Percentiles rank a stretch among this genome's conserved stretches.
Evolutionary conservation across 2,329 filamentous ascomycete genomes (phyloP).

Genomic region (Penicillium occitanis): DNA sequence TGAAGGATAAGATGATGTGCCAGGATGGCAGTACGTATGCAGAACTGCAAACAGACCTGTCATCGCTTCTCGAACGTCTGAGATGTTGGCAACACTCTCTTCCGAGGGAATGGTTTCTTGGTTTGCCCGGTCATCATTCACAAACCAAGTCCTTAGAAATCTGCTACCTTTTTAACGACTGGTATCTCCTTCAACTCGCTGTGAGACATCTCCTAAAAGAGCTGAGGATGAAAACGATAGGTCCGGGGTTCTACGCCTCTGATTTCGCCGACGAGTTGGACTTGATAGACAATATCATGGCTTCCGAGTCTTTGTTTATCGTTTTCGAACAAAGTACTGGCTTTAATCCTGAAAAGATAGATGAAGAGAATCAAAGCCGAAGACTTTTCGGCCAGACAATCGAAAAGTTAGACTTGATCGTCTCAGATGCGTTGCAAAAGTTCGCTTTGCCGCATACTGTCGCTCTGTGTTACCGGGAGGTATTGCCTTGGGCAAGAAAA

Average conservation of each 20-base stretch:
- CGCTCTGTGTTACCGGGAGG: not conserved
- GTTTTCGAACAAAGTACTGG: not conserved
- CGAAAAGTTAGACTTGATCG: constrained; percentile 4
- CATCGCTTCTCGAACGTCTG: constrained; percentile 3
- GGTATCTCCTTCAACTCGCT: constrained; percentile 4
- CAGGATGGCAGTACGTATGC: not conserved
- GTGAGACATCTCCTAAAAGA: constrained; percentile 13
- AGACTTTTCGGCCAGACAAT: constrained; percentile 6
- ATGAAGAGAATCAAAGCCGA: not conserved
- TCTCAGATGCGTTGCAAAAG: constrained; percentile 11
- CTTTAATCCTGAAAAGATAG: not conserved
- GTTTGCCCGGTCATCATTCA: not conserved
- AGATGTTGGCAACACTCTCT: not conserved
- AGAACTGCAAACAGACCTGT: not conserved
- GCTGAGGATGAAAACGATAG: not conserved
- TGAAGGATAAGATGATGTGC: not conserved
- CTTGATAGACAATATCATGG: constrained; percentile 13
- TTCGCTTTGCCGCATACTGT: constrained; percentile 4
- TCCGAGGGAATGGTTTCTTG: not conserved
- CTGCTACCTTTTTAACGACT: constrained; percentile 15
- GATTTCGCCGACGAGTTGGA: constrained; percentile 7
- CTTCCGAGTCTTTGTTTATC: constrained; percentile 1
- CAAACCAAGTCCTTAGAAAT: not conserved
- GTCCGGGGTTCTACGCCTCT: not conserved
- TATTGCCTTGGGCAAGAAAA: not conserved